A percentile compares a stretch with the other conserved stretches of the same genome.
These are phyloP conservation scores for Botryosphaeria dothidea DNA, from an alignment of 2,329 filamentous ascomycete genomes.

Conservation along the genomic window DNA sequence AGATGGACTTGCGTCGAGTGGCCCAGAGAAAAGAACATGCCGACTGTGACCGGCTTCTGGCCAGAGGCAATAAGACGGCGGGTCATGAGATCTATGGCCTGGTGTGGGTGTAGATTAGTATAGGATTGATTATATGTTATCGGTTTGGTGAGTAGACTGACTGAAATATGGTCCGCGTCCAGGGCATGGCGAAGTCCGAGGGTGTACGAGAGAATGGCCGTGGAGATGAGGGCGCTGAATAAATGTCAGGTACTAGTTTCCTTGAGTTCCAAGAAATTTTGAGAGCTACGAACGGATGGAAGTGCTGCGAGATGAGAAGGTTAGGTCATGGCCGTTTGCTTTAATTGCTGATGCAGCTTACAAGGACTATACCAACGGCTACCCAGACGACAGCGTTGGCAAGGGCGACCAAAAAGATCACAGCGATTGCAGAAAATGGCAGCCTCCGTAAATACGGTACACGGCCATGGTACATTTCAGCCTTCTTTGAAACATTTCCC, in stretches of 20 bases:
- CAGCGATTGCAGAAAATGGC: slow-evolving; percentile 58
- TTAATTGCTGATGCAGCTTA: slow-evolving; percentile 35
- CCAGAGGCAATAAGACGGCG: slow-evolving; percentile 82
- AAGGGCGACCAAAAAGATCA: slow-evolving; percentile 55
- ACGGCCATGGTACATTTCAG: slow-evolving; percentile 41
- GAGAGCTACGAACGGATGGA: slow-evolving; percentile 29
- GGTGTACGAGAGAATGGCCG: slow-evolving; percentile 82
- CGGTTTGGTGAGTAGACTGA: slow-evolving; percentile 34
- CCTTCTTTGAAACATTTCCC: slow-evolving; percentile 23
- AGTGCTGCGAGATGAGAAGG: slow-evolving; percentile 27
- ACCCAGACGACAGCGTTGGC: slow-evolving; percentile 62
- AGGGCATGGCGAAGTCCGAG: slow-evolving; percentile 92
- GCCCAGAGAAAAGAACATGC: slow-evolving; percentile 90
- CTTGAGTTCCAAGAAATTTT: too few species aligned
- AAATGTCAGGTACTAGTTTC: background rate
- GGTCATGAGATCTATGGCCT: slow-evolving; percentile 93
- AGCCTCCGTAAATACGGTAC: slow-evolving; percentile 58
- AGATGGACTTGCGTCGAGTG: slow-evolving; percentile 68
- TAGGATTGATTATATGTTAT: background rate
- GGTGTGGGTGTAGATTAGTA: background rate
- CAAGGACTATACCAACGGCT: slow-evolving; percentile 58
- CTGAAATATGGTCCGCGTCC: slow-evolving; percentile 88
- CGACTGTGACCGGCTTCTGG: slow-evolving; percentile 85
- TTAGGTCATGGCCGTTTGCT: background rate
- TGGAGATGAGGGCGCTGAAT: slow-evolving; percentile 65